Percentiles rank a stretch among this genome's conserved stretches.
phyloP scores from a whole-genome alignment of 2,329 filamentous ascomycete species.

The Sporothrix globosa region DNA sequence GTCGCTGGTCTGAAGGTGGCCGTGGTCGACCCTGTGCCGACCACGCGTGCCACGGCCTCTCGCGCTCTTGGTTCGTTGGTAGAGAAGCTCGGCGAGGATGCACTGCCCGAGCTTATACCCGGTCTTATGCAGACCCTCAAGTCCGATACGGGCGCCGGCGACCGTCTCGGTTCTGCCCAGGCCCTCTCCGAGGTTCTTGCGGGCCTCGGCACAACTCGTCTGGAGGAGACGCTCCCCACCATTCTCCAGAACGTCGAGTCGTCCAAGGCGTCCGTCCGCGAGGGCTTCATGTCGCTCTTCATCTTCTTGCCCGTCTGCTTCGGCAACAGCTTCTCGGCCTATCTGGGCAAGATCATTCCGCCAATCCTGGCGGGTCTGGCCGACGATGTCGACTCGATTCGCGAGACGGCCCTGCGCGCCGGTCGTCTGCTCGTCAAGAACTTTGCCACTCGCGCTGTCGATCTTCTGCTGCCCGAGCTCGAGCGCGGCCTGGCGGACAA shows the following conservation, averaged over 20 bases:
- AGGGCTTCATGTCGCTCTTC: constrained; percentile 99
- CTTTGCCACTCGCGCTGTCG: constrained; percentile 92
- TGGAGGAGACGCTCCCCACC: constrained; percentile 94
- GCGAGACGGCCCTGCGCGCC: constrained; percentile 92
- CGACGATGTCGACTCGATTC: constrained; percentile 94
- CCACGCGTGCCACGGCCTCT: constrained; percentile 92
- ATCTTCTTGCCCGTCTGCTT: constrained; percentile 99
- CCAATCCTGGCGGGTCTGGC: constrained; percentile 92
- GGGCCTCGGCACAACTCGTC: constrained; percentile 84
- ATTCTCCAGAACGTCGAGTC: constrained; percentile 96
- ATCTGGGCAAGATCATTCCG: constrained; percentile 92
- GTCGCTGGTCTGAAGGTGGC: constrained; percentile 87
- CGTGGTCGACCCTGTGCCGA: constrained; percentile 92
- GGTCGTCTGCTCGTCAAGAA: constrained; percentile 97
- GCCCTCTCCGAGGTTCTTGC: constrained; percentile 95
- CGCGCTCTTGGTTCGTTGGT: constrained; percentile 95
- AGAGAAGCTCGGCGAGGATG: constrained; percentile 96
- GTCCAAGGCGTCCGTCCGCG: constrained; percentile 83
- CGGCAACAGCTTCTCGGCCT: constrained; percentile 96
- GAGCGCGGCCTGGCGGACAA: constrained; percentile 97
- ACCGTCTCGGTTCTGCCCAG: constrained; percentile 93
- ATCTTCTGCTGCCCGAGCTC: constrained; percentile 89
- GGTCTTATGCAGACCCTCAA: constrained; percentile 97
- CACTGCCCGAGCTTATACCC: constrained; percentile 93
- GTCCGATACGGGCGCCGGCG: constrained; percentile 93